Evolutionary conservation across 768 basidiomycete genomes (phyloP).

Genomic region (Mycena maculata): DNA sequence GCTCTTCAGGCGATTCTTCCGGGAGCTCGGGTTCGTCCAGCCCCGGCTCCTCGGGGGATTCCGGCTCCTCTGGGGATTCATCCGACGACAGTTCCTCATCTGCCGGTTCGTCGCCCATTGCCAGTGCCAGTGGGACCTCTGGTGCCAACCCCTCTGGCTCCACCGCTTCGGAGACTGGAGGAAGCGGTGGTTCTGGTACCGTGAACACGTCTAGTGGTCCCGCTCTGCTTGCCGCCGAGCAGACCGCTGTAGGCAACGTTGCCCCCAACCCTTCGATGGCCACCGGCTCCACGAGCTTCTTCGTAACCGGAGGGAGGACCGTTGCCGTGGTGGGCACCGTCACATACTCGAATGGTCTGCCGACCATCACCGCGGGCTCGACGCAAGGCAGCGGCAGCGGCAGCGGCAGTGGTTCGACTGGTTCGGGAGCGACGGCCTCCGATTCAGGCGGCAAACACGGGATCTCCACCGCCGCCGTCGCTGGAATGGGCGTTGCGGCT

Average conservation of each 20-base stretch:
- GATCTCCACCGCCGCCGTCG: constrained; percentile 6
- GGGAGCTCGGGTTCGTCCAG: constrained; percentile 12
- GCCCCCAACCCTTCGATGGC: neutral
- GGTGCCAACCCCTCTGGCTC: constrained; percentile 1
- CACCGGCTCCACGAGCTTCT: constrained; percentile 21
- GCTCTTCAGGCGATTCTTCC: constrained; percentile 22
- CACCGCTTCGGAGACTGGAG: neutral
- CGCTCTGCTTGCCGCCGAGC: constrained; percentile 20
- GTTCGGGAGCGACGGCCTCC: constrained; percentile 13
- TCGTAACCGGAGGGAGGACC: constrained; percentile 29
- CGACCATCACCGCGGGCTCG: constrained; percentile 17
- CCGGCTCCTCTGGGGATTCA: neutral
- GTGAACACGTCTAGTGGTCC: neutral
- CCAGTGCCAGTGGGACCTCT: neutral
- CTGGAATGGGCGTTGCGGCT: constrained; percentile 18
- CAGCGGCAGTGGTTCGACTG: constrained; percentile 16
- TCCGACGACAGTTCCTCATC: neutral
- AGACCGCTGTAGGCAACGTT: constrained; percentile 1
- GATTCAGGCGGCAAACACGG: constrained; percentile 22
- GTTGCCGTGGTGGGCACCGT: constrained; percentile 25
- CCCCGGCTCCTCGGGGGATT: neutral
- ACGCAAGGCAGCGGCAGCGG: constrained; percentile 9
- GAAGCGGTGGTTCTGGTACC: neutral
- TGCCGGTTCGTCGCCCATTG: neutral
- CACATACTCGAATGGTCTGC: constrained; percentile 24